Conservation (phyloP, 441 rosid species). For the Melastoma candidum region DNA sequence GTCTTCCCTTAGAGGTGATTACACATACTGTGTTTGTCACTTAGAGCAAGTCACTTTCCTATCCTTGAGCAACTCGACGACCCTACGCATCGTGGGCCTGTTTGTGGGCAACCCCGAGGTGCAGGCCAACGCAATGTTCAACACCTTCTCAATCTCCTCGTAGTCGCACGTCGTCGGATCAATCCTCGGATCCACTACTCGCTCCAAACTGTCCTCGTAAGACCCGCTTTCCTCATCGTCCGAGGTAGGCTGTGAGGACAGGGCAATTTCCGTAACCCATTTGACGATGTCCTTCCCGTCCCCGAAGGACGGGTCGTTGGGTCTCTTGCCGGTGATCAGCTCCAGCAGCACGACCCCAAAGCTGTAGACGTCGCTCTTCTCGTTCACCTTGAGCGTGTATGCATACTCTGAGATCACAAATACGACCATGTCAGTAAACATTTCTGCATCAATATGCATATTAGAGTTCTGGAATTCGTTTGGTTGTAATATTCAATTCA, state of each 20-base stretch:
- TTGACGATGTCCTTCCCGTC: conserved; percentile 43
- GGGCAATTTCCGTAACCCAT: conserved; percentile 30
- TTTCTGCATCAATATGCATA: too few relatives aligned
- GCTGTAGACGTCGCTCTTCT: conserved; percentile 72
- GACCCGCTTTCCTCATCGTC: conserved; percentile 3
- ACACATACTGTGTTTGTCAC: background rate
- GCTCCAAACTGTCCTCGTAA: conserved; percentile 6
- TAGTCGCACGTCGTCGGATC: conserved; percentile 20
- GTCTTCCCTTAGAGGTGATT: too few relatives aligned
- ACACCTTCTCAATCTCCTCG: conserved; percentile 44
- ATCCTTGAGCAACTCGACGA: conserved; percentile 53
- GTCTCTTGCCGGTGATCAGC: conserved; percentile 48
- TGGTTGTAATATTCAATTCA: background rate
- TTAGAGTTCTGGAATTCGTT: too few relatives aligned
- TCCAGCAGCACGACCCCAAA: conserved; percentile 53
- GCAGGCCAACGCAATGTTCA: conserved; percentile 48
- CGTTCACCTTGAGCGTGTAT: conserved; percentile 44
- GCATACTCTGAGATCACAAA: conserved; percentile 37
- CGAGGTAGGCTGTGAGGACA: conserved; percentile 1
- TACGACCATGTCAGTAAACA: too few relatives aligned
- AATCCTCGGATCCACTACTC: conserved; percentile 42
- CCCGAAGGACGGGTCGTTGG: conserved; percentile 42
- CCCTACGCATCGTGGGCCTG: conserved; percentile 66
- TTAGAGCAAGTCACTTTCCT: conserved; percentile 8
- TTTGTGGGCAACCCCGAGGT: conserved; percentile 35